Percentiles rank a stretch among this genome's conserved stretches.
Conservation (phyloP, 352 stramenopile genomes). For the Globisporangium iwayamae region DNA sequence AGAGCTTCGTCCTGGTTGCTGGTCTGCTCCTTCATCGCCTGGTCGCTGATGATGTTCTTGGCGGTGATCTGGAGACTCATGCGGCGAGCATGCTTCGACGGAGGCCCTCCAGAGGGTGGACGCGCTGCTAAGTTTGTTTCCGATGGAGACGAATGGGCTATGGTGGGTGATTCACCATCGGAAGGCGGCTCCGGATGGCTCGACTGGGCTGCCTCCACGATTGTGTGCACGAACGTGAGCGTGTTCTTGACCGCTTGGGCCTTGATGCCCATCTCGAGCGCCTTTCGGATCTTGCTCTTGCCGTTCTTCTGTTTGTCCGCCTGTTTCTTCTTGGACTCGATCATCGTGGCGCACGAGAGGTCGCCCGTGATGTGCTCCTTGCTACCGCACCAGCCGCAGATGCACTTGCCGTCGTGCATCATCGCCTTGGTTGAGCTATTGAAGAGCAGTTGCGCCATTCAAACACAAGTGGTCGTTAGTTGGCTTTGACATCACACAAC, state of each 20-base stretch:
- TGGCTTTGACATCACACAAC: background rate
- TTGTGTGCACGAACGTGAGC: conserved; percentile 32
- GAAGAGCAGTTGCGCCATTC: background rate
- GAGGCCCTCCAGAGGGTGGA: background rate
- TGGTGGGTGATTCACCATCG: background rate
- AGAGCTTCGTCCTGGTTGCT: conserved; percentile 22
- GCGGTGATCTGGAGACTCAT: conserved; percentile 35
- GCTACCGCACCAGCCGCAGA: conserved; percentile 79
- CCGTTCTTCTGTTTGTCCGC: conserved; percentile 43
- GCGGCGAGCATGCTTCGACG: conserved; percentile 2
- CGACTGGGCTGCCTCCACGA: conserved; percentile 18
- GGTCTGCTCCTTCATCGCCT: background rate
- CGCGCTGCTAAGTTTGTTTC: background rate
- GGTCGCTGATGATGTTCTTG: conserved; percentile 28
- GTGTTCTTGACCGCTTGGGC: conserved; percentile 46
- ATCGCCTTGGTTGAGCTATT: conserved; percentile 72
- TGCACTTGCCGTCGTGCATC: conserved; percentile 82
- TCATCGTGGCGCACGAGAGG: conserved; percentile 31
- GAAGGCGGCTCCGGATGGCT: conserved; percentile 1
- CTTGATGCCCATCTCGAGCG: conserved; percentile 30
- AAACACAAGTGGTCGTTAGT: too few species aligned
- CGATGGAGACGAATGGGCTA: background rate
- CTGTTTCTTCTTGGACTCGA: conserved; percentile 56
- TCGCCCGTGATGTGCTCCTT: conserved; percentile 70
- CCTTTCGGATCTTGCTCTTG: conserved; percentile 25